These are phyloP conservation scores for Gynochthodes officinalis DNA, from an alignment of 257 asterid genomes.

Conservation along the genomic window DNA sequence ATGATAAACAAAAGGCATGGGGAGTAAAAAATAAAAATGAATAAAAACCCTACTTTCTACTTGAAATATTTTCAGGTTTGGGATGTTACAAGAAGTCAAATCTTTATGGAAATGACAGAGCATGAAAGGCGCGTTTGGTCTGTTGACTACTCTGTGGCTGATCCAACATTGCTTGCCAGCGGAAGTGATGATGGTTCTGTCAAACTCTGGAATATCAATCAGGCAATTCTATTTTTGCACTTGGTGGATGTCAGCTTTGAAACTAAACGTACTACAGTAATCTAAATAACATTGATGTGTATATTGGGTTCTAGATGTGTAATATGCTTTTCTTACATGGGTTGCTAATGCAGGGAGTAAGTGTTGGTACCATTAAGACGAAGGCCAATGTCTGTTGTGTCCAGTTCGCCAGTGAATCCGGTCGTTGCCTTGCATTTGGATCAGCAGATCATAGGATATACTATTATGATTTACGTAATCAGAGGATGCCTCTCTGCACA, in stretches of 20 bases:
- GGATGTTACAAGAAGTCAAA: constrained; percentile 88
- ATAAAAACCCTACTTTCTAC: not conserved
- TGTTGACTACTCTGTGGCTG: constrained; percentile 86
- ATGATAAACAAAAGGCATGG: not conserved
- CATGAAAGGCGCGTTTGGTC: constrained; percentile 98
- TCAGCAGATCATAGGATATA: constrained; percentile 95
- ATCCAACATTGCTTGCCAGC: constrained; percentile 94
- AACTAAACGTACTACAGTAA: constrained; percentile 79
- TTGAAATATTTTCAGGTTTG: constrained; percentile 56
- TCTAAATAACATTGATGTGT: constrained; percentile 43
- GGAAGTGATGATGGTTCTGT: constrained; percentile 98
- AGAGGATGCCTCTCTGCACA: constrained; percentile 81
- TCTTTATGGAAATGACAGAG: constrained; percentile 93
- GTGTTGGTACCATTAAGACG: constrained; percentile 78
- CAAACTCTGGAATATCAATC: constrained; percentile 99
- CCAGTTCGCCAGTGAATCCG: constrained; percentile 79
- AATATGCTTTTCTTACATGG: constrained; percentile 64
- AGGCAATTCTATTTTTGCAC: constrained; percentile 97
- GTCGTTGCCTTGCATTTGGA: constrained; percentile 91
- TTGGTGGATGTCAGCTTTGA: constrained; percentile 94
- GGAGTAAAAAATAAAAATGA: too few species aligned
- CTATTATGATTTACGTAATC: constrained; percentile 89
- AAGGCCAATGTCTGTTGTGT: constrained; percentile 98
- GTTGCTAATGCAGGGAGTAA: constrained; percentile 83
- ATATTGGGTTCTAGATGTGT: constrained; percentile 41